These are phyloP conservation scores for Pseudevernia furfuracea DNA, from an alignment of 495 filamentous ascomycete species.

Conservation along the genomic window DNA sequence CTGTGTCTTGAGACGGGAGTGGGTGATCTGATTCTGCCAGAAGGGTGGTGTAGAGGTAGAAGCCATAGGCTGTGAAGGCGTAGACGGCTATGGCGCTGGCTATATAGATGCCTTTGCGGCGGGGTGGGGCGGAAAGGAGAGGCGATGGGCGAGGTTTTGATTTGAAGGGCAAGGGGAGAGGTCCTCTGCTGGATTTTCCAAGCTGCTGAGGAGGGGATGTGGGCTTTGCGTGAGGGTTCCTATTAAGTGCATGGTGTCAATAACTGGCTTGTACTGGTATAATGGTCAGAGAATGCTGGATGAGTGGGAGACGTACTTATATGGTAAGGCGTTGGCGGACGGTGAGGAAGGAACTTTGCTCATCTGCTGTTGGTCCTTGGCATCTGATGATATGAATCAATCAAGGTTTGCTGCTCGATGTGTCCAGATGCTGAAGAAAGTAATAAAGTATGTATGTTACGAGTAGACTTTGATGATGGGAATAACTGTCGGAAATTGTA, in stretches of 20 bases:
- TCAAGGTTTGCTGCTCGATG: background rate
- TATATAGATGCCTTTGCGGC: conserved; percentile 23
- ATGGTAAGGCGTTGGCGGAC: conserved; percentile 1
- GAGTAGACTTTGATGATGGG: no score
- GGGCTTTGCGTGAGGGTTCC: background rate
- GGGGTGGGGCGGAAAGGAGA: conserved; percentile 2
- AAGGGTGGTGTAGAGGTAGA: conserved; percentile 46
- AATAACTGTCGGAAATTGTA: no score
- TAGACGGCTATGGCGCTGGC: conserved; percentile 39
- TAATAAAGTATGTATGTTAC: no score
- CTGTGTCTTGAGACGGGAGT: conserved; percentile 24
- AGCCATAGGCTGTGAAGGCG: conserved; percentile 42
- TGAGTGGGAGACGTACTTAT: conserved; percentile 4
- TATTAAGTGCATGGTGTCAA: background rate
- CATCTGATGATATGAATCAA: background rate
- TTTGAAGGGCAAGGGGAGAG: no score
- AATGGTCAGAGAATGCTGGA: background rate
- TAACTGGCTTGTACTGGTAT: background rate
- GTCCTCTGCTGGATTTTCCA: no score
- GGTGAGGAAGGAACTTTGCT: conserved; percentile 1
- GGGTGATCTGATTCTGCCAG: conserved; percentile 19
- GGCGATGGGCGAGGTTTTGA: no score
- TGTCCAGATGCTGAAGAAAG: no score
- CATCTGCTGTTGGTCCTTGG: conserved; percentile 1
- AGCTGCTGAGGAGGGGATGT: no score